Evolutionary conservation across 1,139 yeast species (phyloP).

Genomic region (Kluyveromyces sp.): DNA sequence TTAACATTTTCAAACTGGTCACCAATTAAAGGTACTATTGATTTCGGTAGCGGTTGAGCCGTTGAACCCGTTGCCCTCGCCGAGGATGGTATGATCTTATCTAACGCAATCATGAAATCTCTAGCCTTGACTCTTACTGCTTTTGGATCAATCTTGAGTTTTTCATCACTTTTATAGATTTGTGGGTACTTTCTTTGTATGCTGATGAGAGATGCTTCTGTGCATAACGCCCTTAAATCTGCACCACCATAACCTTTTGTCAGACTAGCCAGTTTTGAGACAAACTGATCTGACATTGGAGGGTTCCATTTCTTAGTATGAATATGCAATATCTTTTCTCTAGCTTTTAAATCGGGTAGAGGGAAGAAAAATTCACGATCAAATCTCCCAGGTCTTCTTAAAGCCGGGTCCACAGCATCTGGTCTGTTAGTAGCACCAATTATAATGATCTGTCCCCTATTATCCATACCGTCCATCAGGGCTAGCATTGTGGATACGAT

Average conservation of each 20-base stretch:
- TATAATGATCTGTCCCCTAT: slow-evolving; percentile 91
- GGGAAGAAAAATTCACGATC: slow-evolving; percentile 97
- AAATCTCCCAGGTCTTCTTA: slow-evolving; percentile 95
- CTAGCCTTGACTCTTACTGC: slow-evolving; percentile 70
- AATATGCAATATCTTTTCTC: slow-evolving; percentile 70
- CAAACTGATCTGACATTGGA: slow-evolving; percentile 49
- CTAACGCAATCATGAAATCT: slow-evolving; percentile 83
- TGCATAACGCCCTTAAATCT: slow-evolving; percentile 86
- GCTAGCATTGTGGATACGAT: slow-evolving; percentile 92
- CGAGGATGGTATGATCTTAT: slow-evolving; percentile 85
- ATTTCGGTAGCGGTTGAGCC: slow-evolving; percentile 74
- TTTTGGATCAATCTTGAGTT: slow-evolving; percentile 64
- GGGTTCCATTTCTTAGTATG: slow-evolving; percentile 91
- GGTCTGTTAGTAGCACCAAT: slow-evolving; percentile 98
- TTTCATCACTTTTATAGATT: slow-evolving; percentile 71
- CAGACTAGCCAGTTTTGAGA: slow-evolving; percentile 62
- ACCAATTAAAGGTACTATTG: slow-evolving; percentile 55
- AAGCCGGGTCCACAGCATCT: slow-evolving; percentile 94
- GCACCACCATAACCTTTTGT: slow-evolving; percentile 99
- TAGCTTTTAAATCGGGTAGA: slow-evolving; percentile 73
- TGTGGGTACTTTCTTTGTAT: slow-evolving; percentile 93
- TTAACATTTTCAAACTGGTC: slow-evolving; percentile 44
- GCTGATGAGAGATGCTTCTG: slow-evolving; percentile 90
- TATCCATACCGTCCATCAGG: slow-evolving; percentile 98
- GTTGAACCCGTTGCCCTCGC: slow-evolving; percentile 74